These are phyloP conservation scores for Ophiostoma triangulosporum DNA, from an alignment of 2,329 filamentous ascomycete genomes.

Conservation along the genomic window DNA sequence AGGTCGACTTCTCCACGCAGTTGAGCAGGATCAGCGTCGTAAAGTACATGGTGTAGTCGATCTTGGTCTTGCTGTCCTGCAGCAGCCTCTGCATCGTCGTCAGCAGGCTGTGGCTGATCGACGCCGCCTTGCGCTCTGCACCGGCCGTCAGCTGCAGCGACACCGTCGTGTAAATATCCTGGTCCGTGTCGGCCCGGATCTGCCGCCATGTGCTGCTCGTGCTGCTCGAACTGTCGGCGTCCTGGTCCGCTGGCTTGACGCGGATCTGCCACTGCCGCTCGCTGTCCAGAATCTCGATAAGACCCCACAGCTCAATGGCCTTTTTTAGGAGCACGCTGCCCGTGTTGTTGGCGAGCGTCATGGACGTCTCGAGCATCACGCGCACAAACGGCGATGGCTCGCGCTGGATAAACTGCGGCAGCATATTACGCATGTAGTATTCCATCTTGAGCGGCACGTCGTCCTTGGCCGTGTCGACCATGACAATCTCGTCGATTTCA, in stretches of 20 bases:
- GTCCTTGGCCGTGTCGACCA: slow-evolving; percentile 48
- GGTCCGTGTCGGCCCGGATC: slow-evolving; percentile 40
- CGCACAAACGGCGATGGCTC: slow-evolving; percentile 49
- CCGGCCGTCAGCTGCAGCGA: slow-evolving; percentile 51
- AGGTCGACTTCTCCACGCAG: slow-evolving; percentile 54
- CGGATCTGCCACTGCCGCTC: slow-evolving; percentile 48
- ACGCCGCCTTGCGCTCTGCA: slow-evolving; percentile 48
- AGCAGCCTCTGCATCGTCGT: slow-evolving; percentile 47
- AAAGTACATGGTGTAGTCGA: slow-evolving; percentile 48
- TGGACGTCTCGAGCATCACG: slow-evolving; percentile 39
- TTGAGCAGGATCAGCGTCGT: slow-evolving; percentile 49
- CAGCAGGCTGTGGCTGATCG: slow-evolving; percentile 43
- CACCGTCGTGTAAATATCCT: slow-evolving; percentile 46
- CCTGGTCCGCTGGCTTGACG: slow-evolving; percentile 27
- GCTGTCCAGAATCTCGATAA: slow-evolving; percentile 51
- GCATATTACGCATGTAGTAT: slow-evolving; percentile 43
- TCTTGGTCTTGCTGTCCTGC: slow-evolving; percentile 45
- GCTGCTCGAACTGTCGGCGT: not conserved
- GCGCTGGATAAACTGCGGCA: slow-evolving; percentile 42
- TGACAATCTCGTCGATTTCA: slow-evolving; percentile 25
- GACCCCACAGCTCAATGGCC: slow-evolving; percentile 49
- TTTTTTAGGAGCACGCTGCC: slow-evolving; percentile 41
- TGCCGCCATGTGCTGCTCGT: slow-evolving; percentile 22
- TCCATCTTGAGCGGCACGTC: slow-evolving; percentile 47
- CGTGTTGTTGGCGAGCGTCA: slow-evolving; percentile 31